These are phyloP conservation scores for Noccaea bulbosa DNA, from an alignment of 345 rosid species.

Conservation along the genomic window DNA sequence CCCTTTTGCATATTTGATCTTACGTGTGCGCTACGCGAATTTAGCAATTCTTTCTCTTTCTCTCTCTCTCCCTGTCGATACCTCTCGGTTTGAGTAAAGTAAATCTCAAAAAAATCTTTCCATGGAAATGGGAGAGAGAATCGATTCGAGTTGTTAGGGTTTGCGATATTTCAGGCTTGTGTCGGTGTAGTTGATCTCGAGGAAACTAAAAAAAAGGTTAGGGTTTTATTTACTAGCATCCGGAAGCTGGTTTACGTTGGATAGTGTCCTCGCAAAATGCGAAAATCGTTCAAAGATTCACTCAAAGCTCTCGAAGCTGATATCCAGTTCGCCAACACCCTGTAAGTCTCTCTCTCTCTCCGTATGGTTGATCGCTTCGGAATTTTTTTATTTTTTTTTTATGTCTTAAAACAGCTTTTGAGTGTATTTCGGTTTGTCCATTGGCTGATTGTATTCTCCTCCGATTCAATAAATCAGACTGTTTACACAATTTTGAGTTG, in stretches of 20 bases:
- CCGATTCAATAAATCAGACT: background rate
- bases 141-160: conserved; percentile 22
- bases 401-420: background rate
- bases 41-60: conserved; percentile 27
- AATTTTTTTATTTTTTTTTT: background rate
- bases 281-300: conserved; percentile 95
- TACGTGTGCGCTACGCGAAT: conserved; percentile 87
- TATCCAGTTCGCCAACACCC: conserved; percentile 94
- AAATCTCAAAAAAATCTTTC: conserved; percentile 13
- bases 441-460: conserved; percentile 1
- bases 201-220: background rate
- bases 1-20: conserved; percentile 36
- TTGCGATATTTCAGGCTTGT: conserved; percentile 25
- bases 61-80: conserved; percentile 30
- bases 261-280: conserved; percentile 49
- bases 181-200: conserved; percentile 21
- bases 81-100: conserved; percentile 20
- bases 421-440: background rate
- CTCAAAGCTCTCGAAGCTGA: conserved; percentile 98
- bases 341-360: conserved; percentile 54
- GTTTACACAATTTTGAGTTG: background rate
- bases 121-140: conserved; percentile 40
- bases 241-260: conserved; percentile 22
- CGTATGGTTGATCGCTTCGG: background rate
- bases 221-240: conserved; percentile 32